Evolutionary conservation across 257 asterid genomes (phyloP).

Genomic region (Coffea eugenioides): DNA sequence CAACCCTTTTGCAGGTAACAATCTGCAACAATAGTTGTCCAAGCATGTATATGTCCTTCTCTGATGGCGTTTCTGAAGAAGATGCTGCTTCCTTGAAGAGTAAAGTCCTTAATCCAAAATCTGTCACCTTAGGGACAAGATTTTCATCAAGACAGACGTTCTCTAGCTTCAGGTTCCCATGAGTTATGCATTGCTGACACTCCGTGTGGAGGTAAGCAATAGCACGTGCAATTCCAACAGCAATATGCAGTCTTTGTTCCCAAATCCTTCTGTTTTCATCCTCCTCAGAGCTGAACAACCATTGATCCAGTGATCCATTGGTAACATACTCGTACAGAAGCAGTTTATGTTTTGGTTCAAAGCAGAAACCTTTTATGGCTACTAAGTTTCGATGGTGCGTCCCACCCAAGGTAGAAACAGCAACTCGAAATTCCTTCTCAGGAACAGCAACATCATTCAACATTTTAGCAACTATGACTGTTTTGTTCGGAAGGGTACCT

Average conservation of each 20-base stretch:
- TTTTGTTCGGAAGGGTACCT: conserved; percentile 51
- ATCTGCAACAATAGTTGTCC: conserved; percentile 55
- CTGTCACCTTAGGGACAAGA: conserved; percentile 53
- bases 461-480: conserved; percentile 44
- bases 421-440: conserved; percentile 61
- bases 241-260: conserved; percentile 48
- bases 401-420: conserved; percentile 51
- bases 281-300: conserved; percentile 35
- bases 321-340: conserved; percentile 53
- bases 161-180: conserved; percentile 58
- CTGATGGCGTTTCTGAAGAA: conserved; percentile 60
- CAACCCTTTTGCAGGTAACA: conserved; percentile 43
- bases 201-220: conserved; percentile 59
- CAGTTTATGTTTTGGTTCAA: conserved; percentile 42
- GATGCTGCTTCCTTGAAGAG: conserved; percentile 31
- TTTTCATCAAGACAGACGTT: conserved; percentile 58
- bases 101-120: conserved; percentile 50
- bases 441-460: conserved; percentile 39
- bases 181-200: conserved; percentile 58
- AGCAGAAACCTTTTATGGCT: conserved; percentile 61
- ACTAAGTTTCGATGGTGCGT: conserved; percentile 60
- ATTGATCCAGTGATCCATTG: conserved; percentile 54
- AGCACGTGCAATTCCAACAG: conserved; percentile 56
- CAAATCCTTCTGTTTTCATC: conserved; percentile 27
- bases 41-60: conserved; percentile 54